A percentile compares a stretch with the other conserved stretches of the same genome.
phyloP scores from a whole-genome alignment of 2,329 filamentous ascomycete genomes.

The Furcasterigmium furcatum region DNA sequence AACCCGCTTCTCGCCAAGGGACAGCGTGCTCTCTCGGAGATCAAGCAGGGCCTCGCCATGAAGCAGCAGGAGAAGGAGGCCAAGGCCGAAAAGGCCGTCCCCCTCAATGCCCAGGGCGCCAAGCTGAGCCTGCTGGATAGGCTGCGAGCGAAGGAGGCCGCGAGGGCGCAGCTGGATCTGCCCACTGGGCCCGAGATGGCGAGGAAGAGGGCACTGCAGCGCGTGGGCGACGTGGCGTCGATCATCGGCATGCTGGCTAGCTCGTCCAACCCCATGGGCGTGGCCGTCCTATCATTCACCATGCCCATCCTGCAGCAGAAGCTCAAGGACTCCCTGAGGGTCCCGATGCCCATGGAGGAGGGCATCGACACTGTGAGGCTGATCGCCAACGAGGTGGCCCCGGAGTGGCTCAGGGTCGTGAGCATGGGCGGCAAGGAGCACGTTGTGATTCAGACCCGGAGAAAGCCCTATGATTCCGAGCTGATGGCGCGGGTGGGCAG shows the following conservation, averaged over 20 bases:
- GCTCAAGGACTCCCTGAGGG: conserved; percentile 63
- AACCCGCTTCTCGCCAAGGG: conserved; percentile 62
- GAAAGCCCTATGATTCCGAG: conserved; percentile 27
- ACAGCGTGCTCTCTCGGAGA: conserved; percentile 64
- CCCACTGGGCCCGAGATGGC: conserved; percentile 49
- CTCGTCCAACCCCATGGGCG: conserved; percentile 45
- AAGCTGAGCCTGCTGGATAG: conserved; percentile 73
- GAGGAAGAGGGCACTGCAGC: conserved; percentile 62
- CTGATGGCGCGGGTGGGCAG: conserved; percentile 8
- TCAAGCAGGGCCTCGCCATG: conserved; percentile 58
- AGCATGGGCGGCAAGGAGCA: conserved; percentile 51
- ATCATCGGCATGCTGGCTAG: conserved; percentile 62
- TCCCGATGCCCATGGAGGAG: conserved; percentile 51
- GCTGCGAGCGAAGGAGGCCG: conserved; percentile 66
- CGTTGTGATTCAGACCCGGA: conserved; percentile 48
- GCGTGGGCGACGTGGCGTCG: conserved; percentile 64
- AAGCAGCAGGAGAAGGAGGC: conserved; percentile 45
- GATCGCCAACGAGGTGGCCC: conserved; percentile 51
- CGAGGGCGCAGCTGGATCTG: conserved; percentile 39
- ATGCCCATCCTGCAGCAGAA: conserved; percentile 61
- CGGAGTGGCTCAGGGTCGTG: conserved; percentile 53
- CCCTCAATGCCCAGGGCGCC: conserved; percentile 30
- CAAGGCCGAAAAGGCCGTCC: conserved; percentile 16
- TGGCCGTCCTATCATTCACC: conserved; percentile 61
- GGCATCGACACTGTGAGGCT: conserved; percentile 45